These are phyloP conservation scores for Rhexocercosporidium sp. DNA, from an alignment of 2,329 filamentous ascomycete species.

Conservation along the genomic window DNA sequence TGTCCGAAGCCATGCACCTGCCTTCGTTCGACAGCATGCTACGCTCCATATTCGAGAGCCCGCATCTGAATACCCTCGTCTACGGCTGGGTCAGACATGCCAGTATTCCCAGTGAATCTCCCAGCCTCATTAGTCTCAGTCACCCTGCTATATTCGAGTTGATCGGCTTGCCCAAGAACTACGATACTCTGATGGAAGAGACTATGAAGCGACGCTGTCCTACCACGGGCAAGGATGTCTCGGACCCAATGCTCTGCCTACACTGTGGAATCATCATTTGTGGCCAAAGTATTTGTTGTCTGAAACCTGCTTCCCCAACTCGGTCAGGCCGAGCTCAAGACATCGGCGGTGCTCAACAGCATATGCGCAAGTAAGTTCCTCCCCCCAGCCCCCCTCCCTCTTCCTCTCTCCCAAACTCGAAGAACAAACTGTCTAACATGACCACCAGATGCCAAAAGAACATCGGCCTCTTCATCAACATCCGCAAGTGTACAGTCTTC, in stretches of 20 bases:
- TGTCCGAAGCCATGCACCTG: conserved; percentile 76
- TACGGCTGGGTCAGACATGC: conserved; percentile 69
- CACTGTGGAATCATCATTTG: conserved; percentile 98
- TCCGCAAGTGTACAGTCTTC: conserved; percentile 91
- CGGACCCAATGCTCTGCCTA: conserved; percentile 88
- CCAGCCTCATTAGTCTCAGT: conserved; percentile 51
- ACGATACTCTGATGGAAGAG: conserved; percentile 90
- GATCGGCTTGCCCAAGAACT: conserved; percentile 88
- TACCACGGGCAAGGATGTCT: conserved; percentile 87
- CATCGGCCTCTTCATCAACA: conserved; percentile 93
- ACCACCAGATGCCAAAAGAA: conserved; percentile 77
- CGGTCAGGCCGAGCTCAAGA: conserved; percentile 44
- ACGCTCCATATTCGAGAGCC: conserved; percentile 43
- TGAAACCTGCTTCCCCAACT: conserved; percentile 56
- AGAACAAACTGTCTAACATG: conserved; percentile 32
- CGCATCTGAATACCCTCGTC: conserved; percentile 51
- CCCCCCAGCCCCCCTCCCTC: too few species aligned
- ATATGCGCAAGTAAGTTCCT: conserved; percentile 76
- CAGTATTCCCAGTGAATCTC: conserved; percentile 7
- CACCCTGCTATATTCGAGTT: conserved; percentile 95
- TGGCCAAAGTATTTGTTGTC: conserved; percentile 90
- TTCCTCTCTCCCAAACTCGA: neutral
- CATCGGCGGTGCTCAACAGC: conserved; percentile 87
- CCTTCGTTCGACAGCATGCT: conserved; percentile 81
- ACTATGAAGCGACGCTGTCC: conserved; percentile 84